phyloP scores from a whole-genome alignment of 768 basidiomycete species.

The Tephrocybe sp. region DNA sequence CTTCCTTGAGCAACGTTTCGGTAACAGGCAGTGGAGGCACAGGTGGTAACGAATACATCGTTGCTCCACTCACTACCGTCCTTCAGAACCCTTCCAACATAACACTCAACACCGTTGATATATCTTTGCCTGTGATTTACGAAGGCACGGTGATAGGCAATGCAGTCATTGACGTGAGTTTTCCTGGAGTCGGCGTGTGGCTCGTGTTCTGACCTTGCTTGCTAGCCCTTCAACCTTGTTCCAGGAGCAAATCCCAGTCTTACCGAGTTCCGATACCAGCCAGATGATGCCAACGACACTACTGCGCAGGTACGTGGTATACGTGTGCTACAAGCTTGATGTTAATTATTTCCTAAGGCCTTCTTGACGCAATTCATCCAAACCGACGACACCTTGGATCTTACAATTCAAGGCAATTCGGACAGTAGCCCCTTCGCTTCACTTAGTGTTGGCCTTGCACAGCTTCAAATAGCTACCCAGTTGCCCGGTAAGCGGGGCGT shows the following conservation, averaged over 20 bases:
- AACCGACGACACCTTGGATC: constrained; percentile 42
- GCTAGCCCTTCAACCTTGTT: constrained; percentile 52
- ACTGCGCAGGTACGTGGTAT: constrained; percentile 44
- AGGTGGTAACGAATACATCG: constrained; percentile 59
- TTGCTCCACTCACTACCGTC: constrained; percentile 54
- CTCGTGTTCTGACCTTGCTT: not conserved
- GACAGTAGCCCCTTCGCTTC: constrained; percentile 64
- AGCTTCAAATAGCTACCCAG: constrained; percentile 48
- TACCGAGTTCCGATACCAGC: constrained; percentile 70
- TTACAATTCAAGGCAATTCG: constrained; percentile 61
- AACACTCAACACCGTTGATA: constrained; percentile 55
- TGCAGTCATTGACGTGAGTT: constrained; percentile 55
- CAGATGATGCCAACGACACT: constrained; percentile 65
- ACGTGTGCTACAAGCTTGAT: not conserved
- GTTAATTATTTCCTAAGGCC: constrained; percentile 26
- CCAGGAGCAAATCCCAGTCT: constrained; percentile 55
- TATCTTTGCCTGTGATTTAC: constrained; percentile 60
- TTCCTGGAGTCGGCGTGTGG: not conserved
- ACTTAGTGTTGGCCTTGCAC: constrained; percentile 52
- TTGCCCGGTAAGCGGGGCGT: constrained; percentile 49
- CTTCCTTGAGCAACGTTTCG: constrained; percentile 53
- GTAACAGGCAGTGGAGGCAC: constrained; percentile 66
- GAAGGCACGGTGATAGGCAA: constrained; percentile 57
- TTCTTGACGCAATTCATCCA: constrained; percentile 66
- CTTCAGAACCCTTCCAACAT: constrained; percentile 71